Conservation (phyloP, 1,139 yeast genomes). For the Yamadazyma triangularis region DNA sequence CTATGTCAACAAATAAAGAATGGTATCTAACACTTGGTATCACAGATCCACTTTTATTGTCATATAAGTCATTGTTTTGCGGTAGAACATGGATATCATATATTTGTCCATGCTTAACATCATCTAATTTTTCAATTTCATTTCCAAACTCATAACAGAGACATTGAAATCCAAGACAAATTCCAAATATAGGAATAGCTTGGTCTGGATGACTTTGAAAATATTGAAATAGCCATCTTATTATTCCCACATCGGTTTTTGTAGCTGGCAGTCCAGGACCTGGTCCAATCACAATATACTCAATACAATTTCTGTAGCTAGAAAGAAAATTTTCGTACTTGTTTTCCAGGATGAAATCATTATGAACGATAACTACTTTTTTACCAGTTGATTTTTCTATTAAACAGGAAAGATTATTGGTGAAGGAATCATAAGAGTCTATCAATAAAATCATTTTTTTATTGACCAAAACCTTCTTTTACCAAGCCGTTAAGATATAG, state of each 20-base stretch:
- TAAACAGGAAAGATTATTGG: slow-evolving; percentile 71
- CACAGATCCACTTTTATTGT: slow-evolving; percentile 30
- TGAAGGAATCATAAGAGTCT: slow-evolving; percentile 94
- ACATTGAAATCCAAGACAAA: slow-evolving; percentile 90
- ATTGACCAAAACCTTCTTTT: neutral
- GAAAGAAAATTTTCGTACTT: slow-evolving; percentile 34
- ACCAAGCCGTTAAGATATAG: no score
- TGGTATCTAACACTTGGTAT: slow-evolving; percentile 78
- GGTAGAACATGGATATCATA: slow-evolving; percentile 43
- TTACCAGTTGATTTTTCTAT: slow-evolving; percentile 52
- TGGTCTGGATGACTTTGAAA: slow-evolving; percentile 14
- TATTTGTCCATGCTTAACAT: slow-evolving; percentile 84
- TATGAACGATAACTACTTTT: slow-evolving; percentile 65
- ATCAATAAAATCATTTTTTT: slow-evolving; percentile 57
- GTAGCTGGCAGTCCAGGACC: slow-evolving; percentile 91
- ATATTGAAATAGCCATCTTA: slow-evolving; percentile 47
- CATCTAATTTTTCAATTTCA: slow-evolving; percentile 44
- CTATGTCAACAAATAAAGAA: slow-evolving; percentile 58
- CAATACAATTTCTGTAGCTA: slow-evolving; percentile 46
- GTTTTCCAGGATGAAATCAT: slow-evolving; percentile 51
- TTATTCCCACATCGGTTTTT: slow-evolving; percentile 66
- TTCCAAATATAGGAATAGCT: slow-evolving; percentile 73
- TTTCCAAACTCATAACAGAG: slow-evolving; percentile 68
- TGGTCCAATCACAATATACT: slow-evolving; percentile 86
- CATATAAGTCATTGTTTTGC: slow-evolving; percentile 29